Conservation (phyloP, 2,329 filamentous ascomycete genomes). For the Fusarium clavum region DNA sequence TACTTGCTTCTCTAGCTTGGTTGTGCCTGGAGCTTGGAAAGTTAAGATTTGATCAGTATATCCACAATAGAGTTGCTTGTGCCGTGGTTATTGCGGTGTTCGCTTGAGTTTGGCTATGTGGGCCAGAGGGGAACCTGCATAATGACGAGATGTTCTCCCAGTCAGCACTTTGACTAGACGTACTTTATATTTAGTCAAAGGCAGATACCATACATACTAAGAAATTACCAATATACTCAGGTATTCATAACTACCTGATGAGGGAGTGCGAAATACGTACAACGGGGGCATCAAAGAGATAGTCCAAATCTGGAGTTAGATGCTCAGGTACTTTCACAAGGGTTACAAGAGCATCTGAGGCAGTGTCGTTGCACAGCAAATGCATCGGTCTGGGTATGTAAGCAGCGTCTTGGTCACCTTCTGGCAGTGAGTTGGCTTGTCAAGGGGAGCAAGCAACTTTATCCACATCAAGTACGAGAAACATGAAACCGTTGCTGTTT, state of each 20-base stretch:
- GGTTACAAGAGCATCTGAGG: no score
- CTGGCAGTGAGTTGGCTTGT: background rate
- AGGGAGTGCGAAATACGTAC: no score
- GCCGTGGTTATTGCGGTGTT: background rate
- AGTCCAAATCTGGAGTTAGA: no score
- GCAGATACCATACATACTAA: no score
- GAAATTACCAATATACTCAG: no score
- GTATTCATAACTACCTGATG: no score
- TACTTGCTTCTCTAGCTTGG: background rate
- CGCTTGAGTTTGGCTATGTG: background rate
- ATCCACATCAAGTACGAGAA: background rate
- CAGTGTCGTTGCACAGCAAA: no score
- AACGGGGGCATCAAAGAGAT: no score
- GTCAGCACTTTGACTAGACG: background rate
- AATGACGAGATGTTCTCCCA: background rate
- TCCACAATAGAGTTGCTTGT: background rate
- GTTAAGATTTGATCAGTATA: background rate
- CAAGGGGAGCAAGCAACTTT: background rate
- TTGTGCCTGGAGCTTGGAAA: background rate
- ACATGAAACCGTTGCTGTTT: background rate
- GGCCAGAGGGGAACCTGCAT: background rate
- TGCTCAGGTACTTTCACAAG: no score
- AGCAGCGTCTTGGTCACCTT: background rate
- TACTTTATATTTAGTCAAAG: background rate
- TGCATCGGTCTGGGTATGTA: no score